Evolutionary conservation across 2,329 filamentous ascomycete species (phyloP).

Genomic region (Bertia moriformis): DNA sequence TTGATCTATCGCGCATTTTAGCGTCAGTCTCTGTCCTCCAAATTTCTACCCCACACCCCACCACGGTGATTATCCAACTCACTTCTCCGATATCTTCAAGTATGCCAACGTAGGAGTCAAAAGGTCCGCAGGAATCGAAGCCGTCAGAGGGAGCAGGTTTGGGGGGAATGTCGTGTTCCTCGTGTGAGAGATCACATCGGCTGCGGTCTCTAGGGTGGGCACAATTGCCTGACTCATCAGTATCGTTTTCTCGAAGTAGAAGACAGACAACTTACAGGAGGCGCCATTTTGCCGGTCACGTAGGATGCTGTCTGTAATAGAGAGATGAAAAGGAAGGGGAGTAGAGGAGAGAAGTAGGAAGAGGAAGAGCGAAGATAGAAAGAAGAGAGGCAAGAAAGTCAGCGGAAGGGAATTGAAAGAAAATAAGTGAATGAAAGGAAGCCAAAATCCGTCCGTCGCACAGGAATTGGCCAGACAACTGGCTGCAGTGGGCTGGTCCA

Average conservation of each 20-base stretch:
- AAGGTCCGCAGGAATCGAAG: not conserved
- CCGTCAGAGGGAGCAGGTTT: not conserved
- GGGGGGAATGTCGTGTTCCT: not conserved
- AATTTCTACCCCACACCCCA: not conserved
- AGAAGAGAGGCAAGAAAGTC: no score
- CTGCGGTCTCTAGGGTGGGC: not conserved
- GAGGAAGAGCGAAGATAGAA: no score
- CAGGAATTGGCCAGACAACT: no score
- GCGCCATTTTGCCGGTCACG: conserved; percentile 1
- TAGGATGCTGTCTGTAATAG: no score
- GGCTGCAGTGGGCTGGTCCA: no score
- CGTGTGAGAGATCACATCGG: not conserved
- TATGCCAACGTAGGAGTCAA: conserved; percentile 1
- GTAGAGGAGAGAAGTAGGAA: no score
- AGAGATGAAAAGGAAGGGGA: no score
- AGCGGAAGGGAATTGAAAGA: no score
- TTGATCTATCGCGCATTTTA: no score
- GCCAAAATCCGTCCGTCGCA: no score
- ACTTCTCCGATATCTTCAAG: not conserved
- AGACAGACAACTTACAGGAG: not conserved
- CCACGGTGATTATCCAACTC: not conserved
- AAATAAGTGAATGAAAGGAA: no score
- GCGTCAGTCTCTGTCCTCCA: not conserved
- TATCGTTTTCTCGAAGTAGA: no score
- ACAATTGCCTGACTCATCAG: not conserved